A percentile compares a stretch with the other conserved stretches of the same genome.
Conservation (phyloP, 1,139 yeast genomes). For the Sugiyamaella grinbergsii region DNA sequence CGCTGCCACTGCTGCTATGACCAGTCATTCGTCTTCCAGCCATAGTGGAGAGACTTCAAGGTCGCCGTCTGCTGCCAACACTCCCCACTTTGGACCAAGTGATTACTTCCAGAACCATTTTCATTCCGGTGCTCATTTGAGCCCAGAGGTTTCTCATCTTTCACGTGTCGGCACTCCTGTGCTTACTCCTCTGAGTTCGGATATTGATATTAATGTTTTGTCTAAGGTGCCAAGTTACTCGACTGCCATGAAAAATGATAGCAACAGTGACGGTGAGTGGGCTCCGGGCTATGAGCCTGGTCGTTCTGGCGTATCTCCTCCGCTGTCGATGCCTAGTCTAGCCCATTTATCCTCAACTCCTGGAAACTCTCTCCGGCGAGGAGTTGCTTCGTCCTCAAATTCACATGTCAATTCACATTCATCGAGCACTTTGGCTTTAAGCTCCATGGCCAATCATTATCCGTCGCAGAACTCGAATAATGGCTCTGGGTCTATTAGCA, state of each 20-base stretch:
- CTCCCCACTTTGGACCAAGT: conserved; percentile 29
- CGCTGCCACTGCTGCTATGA: conserved; percentile 8
- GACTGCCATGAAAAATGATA: conserved; percentile 54
- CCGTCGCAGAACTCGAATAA: conserved; percentile 7
- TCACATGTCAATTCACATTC: conserved; percentile 20
- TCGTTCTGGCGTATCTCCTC: conserved; percentile 16
- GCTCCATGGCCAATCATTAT: conserved; percentile 4
- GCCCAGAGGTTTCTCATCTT: conserved; percentile 28
- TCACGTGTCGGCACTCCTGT: conserved; percentile 29
- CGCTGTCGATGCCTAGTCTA: conserved; percentile 19
- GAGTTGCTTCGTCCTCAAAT: not conserved
- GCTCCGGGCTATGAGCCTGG: conserved; percentile 40
- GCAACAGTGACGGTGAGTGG: conserved; percentile 32
- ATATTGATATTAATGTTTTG: conserved; percentile 51
- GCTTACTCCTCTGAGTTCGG: conserved; percentile 31
- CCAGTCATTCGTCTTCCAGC: conserved; percentile 12
- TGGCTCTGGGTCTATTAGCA: conserved; percentile 16
- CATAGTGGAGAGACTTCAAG: conserved; percentile 19
- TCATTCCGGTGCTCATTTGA: conserved; percentile 19
- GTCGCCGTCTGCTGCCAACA: conserved; percentile 35
- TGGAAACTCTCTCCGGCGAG: conserved; percentile 13
- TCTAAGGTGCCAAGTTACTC: conserved; percentile 81
- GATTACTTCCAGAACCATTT: conserved; percentile 19
- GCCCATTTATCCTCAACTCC: conserved; percentile 22
- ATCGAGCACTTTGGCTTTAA: conserved; percentile 11